phyloP scores from a whole-genome alignment of 768 basidiomycete genomes.

The Lactarius trivialis region DNA sequence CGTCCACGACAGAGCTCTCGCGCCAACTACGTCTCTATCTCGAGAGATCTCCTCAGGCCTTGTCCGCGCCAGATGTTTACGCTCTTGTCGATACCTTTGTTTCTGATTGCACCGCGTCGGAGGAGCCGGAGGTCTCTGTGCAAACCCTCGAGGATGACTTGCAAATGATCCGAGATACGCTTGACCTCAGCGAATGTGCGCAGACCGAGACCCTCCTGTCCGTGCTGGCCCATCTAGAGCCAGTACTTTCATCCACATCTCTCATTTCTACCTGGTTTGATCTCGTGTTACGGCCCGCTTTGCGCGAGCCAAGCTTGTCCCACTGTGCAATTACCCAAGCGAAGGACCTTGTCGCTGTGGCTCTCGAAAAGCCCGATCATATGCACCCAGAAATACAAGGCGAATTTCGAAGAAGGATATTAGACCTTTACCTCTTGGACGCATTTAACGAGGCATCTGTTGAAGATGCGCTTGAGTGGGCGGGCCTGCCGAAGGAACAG shows the following conservation, averaged over 20 bases:
- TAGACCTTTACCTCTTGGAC: conserved; percentile 74
- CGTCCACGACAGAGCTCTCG: conserved; percentile 35
- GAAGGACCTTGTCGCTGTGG: conserved; percentile 62
- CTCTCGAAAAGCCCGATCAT: conserved; percentile 45
- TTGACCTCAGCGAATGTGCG: conserved; percentile 54
- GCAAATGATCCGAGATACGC: conserved; percentile 50
- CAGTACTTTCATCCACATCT: conserved; percentile 55
- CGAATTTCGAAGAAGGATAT: conserved; percentile 59
- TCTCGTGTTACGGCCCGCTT: conserved; percentile 65
- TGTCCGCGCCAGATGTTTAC: conserved; percentile 45
- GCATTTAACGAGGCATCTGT: conserved; percentile 70
- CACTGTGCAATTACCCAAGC: conserved; percentile 54
- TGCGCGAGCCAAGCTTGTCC: conserved; percentile 66
- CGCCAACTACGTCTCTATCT: conserved; percentile 55
- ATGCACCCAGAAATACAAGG: conserved; percentile 43
- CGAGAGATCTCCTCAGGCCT: conserved; percentile 46
- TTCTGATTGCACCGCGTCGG: conserved; percentile 40
- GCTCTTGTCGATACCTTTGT: conserved; percentile 51
- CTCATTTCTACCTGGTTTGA: conserved; percentile 80
- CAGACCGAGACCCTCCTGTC: conserved; percentile 65
- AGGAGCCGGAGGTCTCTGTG: conserved; percentile 40
- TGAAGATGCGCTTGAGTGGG: conserved; percentile 70
- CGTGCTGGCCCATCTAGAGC: conserved; percentile 54
- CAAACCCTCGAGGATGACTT: conserved; percentile 60
- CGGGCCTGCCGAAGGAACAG: conserved; percentile 55